Evolutionary conservation across 345 rosid genomes (phyloP), one percentile per base, ranked within the genome.

Genomic region (Eucalyptus shirleyi): DNA sequence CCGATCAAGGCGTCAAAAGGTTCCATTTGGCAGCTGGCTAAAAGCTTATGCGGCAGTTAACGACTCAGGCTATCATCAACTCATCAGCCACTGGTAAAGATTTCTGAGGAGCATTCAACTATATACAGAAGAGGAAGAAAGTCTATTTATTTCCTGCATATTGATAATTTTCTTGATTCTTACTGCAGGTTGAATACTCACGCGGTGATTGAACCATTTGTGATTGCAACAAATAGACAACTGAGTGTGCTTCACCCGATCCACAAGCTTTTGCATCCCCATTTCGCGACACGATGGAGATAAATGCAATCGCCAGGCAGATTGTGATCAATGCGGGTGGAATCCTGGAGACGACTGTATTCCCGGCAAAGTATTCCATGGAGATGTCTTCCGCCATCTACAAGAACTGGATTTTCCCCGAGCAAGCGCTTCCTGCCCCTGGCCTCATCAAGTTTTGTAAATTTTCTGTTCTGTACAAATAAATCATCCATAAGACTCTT

Each of bases 181-280:
- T 65, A 65, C 77, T 89, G 85, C 86, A 93, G 93, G 93, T 90
- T 94, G 90, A 87, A 93, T 30, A 94, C 95, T 19, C 95, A 94
- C 82, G 95, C 93, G 6, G 91, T 40, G 18, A 94, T 94, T 3
- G 95, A 94, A 72, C 95, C 95, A n/a, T 91, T 94, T 86, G 90
- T 94, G 82, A 94, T 93, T 26, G 95, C 94, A 12, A 90, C 95
- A 18, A 93, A 92, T 87, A 91, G 95, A 89, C 92, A 92, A 34
- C 90, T 94, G 49, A 94, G 95, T 86, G 93, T 89, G 83, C 90
- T 94, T 50, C 95, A 94, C 88, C 95, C 95, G 1, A 91, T 94
- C 28, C 47, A 91, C 49, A 93, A 92, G 91, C 95, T 94, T 87
- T n/a, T 94, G 81, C 92, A 94, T 18, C 95, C 95, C 24, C 95